Evolutionary conservation across 495 filamentous ascomycete species (phyloP), one percentile per base, ranked within the genome.

Genomic region (Eremomyces bilateralis): DNA sequence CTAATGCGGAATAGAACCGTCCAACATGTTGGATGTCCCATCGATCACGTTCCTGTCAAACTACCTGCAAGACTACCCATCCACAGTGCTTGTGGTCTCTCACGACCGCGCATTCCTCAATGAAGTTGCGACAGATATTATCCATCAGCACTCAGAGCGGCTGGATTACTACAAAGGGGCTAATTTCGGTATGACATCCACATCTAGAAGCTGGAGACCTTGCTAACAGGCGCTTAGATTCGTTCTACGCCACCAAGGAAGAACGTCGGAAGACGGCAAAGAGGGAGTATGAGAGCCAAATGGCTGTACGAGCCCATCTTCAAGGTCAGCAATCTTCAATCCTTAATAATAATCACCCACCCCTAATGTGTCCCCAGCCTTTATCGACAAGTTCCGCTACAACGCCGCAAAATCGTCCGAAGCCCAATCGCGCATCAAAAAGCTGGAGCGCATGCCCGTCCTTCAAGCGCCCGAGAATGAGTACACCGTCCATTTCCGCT

Each of bases 1-100:
- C 52, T 61, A 41, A 62, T 33, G 15, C 27, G 15, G 21, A 20
- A 30, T 30, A 69, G 85, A 97, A 70, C 88, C 88, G 51, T 95
- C 90, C 33, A 99, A 99, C 73, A 99, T 99, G 88, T 84, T 99
- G 81, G 88, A 99, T 56, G 88, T 95, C 41, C 90, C 88, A 4
- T 95, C 90, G n/a, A 95, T 95, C 45, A 92, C 88, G 34, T 99
- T 95, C 71, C 65, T 99, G 49, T 79, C 88, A 11, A 92, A 80
- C 48, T 99, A 99, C 46, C 77, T 99, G 4, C 81, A 92, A 50
- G 61, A 63, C 30, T 99, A 99, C 51, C 83, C 85, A 2, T 91
- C 81, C 51, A 95, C 88, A 4, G 68, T 99, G 15, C 67, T 99
- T 5, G 90, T 99, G 34, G 88, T 99, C 39, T 91, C 81, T 57